Conservation (phyloP, 148 eudicot species). For the Chenopodium formosanum region DNA sequence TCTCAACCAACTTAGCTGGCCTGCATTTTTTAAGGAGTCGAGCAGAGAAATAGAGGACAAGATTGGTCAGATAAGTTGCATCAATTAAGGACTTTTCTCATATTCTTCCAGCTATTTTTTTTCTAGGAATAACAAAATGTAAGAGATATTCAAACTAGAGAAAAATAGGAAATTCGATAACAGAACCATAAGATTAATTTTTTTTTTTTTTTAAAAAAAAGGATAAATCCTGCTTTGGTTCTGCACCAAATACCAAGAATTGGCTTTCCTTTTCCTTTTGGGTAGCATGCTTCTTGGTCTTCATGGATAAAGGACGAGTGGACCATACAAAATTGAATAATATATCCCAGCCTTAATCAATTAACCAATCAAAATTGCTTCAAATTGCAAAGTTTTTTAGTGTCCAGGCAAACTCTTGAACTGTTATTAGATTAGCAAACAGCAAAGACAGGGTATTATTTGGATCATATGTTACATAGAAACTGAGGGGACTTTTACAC, state of each 20-base stretch:
- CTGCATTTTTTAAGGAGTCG: slow-evolving; percentile 32
- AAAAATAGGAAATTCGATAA: not conserved
- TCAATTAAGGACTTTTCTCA: not conserved
- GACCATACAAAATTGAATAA: too few species aligned
- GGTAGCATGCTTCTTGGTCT: too few species aligned
- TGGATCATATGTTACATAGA: not conserved
- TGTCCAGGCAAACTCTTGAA: not conserved
- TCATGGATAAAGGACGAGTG: too few species aligned
- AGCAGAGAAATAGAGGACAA: not conserved
- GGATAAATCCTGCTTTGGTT: not conserved
- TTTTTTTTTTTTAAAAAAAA: too few species aligned
- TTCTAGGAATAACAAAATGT: not conserved
- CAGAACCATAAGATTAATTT: not conserved
- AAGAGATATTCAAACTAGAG: not conserved
- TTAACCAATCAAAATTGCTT: not conserved
- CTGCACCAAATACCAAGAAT: not conserved
- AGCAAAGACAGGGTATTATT: not conserved
- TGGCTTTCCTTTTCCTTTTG: too few species aligned
- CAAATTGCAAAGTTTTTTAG: not conserved
- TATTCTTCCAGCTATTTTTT: not conserved
- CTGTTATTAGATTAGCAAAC: not conserved
- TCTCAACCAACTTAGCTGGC: slow-evolving; percentile 79
- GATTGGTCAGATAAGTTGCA: not conserved
- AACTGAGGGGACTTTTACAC: not conserved
- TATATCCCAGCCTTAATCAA: not conserved